Evolutionary conservation across 164 flowering plant species (phyloP), one percentile per base, ranked within the genome.

Genomic region (Nymphaea colorata): DNA sequence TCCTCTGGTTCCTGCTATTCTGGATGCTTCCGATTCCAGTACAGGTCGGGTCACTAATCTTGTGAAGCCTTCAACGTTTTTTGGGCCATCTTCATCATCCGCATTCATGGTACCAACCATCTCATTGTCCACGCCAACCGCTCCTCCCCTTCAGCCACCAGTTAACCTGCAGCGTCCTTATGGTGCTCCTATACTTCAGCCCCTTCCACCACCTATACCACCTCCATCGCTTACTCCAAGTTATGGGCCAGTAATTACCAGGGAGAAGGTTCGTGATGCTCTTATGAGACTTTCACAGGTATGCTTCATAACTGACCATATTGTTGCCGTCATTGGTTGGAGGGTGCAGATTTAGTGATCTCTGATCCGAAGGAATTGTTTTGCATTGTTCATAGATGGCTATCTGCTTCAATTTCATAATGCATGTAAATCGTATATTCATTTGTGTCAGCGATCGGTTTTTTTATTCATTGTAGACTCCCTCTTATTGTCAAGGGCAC

Each of bases 161-260:
- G 70, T 72, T 61, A 81, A 69, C 77, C 71, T 82, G 42, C 97
- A 86, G 36, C 91, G 84, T 55, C 85, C 86, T 3, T 84, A 86
- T 81, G 95, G 97, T 64, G 66, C 89, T 67, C 95, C 97, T 4
- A 25, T 89, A 80, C 95, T 87, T 62, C 97, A 88, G 69, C 93
- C 97, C 60, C 87, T 89, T 73, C 96, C 96, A 53, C 96, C 96
- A 61, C 96, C 96, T 14, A 77, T 80, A 41, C 97, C 97, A 4
- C 86, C 97, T 64, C 85, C 80, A 43, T 88, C 95, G 62, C 90
- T 91, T 44, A 85, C 94, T 57, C 75, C 86, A 8, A 43, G 73
- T 61, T 76, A 80, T 74, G 87, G 86, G 3, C 83, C 84, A 42
- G 71, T 74, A 45, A 83, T 89, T 73, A 83, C 69, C 67, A 81